These are phyloP conservation scores for Passalora sequoiae DNA, from an alignment of 2,329 filamentous ascomycete genomes.

Conservation along the genomic window DNA sequence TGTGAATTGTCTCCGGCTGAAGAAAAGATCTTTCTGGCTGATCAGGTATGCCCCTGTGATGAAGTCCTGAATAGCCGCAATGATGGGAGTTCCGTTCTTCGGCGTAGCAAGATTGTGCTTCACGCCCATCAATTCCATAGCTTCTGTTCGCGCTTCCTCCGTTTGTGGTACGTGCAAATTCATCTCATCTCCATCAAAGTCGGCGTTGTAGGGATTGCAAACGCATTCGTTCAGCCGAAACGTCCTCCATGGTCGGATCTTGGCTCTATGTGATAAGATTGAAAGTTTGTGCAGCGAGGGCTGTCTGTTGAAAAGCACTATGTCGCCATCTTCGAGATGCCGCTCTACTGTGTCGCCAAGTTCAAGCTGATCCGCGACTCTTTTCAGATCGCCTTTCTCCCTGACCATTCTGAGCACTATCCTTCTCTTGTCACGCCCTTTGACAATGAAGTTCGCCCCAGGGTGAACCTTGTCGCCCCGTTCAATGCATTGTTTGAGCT, in stretches of 20 bases:
- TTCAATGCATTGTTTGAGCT: conserved; percentile 66
- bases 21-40: conserved; percentile 89
- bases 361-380: conserved; percentile 67
- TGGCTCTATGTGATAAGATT: conserved; percentile 93
- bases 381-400: conserved; percentile 52
- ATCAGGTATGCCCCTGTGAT: conserved; percentile 91
- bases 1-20: conserved; percentile 79
- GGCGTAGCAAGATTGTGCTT: conserved; percentile 94
- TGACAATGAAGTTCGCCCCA: conserved; percentile 77
- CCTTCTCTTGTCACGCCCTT: conserved; percentile 65
- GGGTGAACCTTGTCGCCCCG: conserved; percentile 78
- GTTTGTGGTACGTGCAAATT: conserved; percentile 97
- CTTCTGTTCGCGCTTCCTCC: conserved; percentile 91
- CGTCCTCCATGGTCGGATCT: conserved; percentile 89
- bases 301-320: conserved; percentile 96
- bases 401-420: conserved; percentile 59
- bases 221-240: conserved; percentile 98
- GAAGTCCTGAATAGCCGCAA: conserved; percentile 98
- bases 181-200: conserved; percentile 99
- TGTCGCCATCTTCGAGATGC: conserved; percentile 89
- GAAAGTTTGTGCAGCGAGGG: conserved; percentile 96
- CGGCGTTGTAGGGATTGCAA: conserved; percentile 95
- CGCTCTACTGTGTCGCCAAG: conserved; percentile 88
- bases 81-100: conserved; percentile 96
- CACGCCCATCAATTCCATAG: conserved; percentile 94